Base-by-base conservation (phyloP, 352 stramenopile species). In the Phytophthora hybrid region DNA sequence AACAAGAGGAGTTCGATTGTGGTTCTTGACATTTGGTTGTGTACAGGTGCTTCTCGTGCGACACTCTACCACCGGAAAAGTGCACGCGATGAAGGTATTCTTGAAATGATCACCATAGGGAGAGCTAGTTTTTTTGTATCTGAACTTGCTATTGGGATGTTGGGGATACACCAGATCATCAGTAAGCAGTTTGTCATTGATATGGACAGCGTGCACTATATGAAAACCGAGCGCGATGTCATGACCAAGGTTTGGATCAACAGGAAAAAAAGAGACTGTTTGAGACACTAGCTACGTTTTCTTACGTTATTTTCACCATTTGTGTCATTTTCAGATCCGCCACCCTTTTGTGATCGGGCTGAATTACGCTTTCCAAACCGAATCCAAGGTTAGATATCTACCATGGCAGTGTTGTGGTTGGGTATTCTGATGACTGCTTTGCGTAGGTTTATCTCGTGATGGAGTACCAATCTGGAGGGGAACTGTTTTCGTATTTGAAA, bases 121-220 rank as follows among this genome's bases (percentile, higher is more conserved):
- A 31, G 29, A 31, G 29, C 29, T 31, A 31, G 29, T 31, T 31
- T 31, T 31, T 31, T 31, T 31, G 26, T 29, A 31, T 31, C 29
- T 31, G 16, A 18, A 44, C 3, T 54, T 23, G 18, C 5, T 54
- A 34, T 21, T 57, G 51, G 4, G 3, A 11, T 23, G 55, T 59
- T 39, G 23, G 63, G 31, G 13, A 26, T 68, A 21, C 29, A 10
- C 21, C 46, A 98, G 83, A 93, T 98, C 34, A 93, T 94, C 60
- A 93, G 89, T 72, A 96, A 96, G 59, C 75, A 86, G 51, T 92
- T 94, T 26, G 63, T 96, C 34, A 90, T 94, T 56, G 85, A 96
- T 59, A 85, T 81, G 67, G 83, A 96, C 47, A 92, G 83, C 63
- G 86, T 94, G 29, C 74, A 88, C 54, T 88, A 94, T 79, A 93